Percentiles rank a stretch among this genome's conserved stretches.
Conservation (phyloP, 2,329 filamentous ascomycete genomes). For the Allantophomopsis lycopodina region DNA sequence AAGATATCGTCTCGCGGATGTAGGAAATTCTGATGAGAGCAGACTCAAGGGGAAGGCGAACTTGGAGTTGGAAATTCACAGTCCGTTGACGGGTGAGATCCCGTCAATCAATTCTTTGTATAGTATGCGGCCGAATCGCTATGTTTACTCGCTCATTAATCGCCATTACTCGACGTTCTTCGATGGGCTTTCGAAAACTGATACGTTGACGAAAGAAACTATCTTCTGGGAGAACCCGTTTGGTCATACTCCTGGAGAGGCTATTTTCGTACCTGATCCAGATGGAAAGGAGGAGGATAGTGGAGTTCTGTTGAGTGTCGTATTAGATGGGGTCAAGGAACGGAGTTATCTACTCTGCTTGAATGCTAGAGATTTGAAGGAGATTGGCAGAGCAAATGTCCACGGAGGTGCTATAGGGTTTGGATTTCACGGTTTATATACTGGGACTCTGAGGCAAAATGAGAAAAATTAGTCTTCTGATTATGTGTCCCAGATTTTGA, state of each 20-base stretch:
- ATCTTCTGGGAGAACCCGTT: conserved; percentile 39
- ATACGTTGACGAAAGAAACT: conserved; percentile 36
- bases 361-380: conserved; percentile 46
- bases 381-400: conserved; percentile 48
- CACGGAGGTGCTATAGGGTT: conserved; percentile 32
- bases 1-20: conserved; percentile 7
- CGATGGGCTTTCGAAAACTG: conserved; percentile 53
- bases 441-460: background rate
- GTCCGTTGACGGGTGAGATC: conserved; percentile 45
- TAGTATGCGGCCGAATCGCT: conserved; percentile 38
- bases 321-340: conserved; percentile 44
- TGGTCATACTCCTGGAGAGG: conserved; percentile 52
- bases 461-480: too few species aligned
- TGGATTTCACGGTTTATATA: conserved; percentile 51
- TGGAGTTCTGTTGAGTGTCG: conserved; percentile 45
- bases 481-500: too few species aligned
- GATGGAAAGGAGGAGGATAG: conserved; percentile 41
- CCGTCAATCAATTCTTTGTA: conserved; percentile 50
- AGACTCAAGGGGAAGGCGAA: conserved; percentile 6
- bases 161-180: conserved; percentile 44
- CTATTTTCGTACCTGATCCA: conserved; percentile 49
- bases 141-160: conserved; percentile 42
- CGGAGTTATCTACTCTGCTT: conserved; percentile 54
- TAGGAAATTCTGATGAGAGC: background rate
- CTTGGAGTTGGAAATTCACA: conserved; percentile 30